Evolutionary conservation across 2,329 filamentous ascomycete species (phyloP).

Genomic region (Passalora sequoiae): DNA sequence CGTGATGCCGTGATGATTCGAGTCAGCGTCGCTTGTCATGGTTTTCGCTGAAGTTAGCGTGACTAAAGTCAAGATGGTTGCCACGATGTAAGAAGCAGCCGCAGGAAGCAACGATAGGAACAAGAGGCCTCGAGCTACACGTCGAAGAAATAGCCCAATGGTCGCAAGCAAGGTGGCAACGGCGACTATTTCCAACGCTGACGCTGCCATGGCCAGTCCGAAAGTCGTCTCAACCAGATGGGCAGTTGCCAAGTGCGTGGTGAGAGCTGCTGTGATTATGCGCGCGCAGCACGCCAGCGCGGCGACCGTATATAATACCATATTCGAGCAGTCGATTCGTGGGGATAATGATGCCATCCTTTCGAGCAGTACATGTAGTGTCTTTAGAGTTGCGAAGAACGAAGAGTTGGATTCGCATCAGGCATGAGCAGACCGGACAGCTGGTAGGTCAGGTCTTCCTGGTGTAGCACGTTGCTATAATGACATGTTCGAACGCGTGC

Average conservation of each 20-base stretch:
- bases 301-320: constrained; percentile 13
- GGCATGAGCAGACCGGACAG: constrained; percentile 8
- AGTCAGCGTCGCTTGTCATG: neutral
- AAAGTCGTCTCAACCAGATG: constrained; percentile 9
- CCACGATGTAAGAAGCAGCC: constrained; percentile 10
- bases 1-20: neutral
- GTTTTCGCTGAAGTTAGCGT: constrained; percentile 9
- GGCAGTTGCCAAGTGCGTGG: constrained; percentile 18
- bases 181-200: constrained; percentile 21
- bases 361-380: no score
- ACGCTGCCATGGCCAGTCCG: constrained; percentile 19
- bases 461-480: constrained; percentile 9
- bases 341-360: constrained; percentile 17
- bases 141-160: constrained; percentile 15
- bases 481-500: constrained; percentile 17
- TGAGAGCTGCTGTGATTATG: constrained; percentile 19
- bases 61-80: constrained; percentile 15
- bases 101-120: constrained; percentile 15
- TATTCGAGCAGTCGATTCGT: constrained; percentile 16
- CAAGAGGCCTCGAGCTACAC: constrained; percentile 10
- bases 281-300: constrained; percentile 18
- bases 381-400: constrained; percentile 4
- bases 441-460: constrained; percentile 6
- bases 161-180: constrained; percentile 17
- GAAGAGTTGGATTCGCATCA: constrained; percentile 4